These are phyloP conservation scores for Paramecium caudatum DNA, from an alignment of 73 alveolate genomes.

Conservation along the genomic window DNA sequence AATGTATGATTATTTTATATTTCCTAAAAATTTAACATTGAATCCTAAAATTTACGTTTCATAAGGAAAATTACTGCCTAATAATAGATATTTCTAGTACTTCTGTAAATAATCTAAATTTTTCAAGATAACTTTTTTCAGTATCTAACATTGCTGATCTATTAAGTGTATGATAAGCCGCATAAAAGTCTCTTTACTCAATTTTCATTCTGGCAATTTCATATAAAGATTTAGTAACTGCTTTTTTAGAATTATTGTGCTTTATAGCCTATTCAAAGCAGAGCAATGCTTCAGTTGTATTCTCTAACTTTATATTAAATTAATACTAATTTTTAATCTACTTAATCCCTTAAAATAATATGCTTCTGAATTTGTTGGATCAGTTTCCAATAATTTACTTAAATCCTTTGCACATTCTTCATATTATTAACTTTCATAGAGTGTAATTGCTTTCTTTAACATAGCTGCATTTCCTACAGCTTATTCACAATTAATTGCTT, in stretches of 20 bases:
- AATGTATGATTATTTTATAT: slow-evolving; percentile 63
- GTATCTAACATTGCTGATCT: slow-evolving; percentile 74
- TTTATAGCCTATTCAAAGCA: slow-evolving; percentile 79
- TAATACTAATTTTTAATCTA: slow-evolving; percentile 60
- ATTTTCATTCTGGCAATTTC: slow-evolving; percentile 78
- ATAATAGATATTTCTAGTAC: not conserved
- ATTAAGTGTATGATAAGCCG: slow-evolving; percentile 78
- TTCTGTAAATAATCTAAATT: slow-evolving; percentile 75
- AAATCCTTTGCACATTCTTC: slow-evolving; percentile 73
- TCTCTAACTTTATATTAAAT: slow-evolving; percentile 14
- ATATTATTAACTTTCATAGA: slow-evolving; percentile 69
- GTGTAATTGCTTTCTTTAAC: slow-evolving; percentile 74
- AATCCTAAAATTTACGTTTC: slow-evolving; percentile 78
- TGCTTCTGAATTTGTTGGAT: slow-evolving; percentile 77
- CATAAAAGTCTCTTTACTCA: slow-evolving; percentile 78
- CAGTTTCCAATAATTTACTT: slow-evolving; percentile 61
- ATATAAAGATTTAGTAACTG: slow-evolving; percentile 77
- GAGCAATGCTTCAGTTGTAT: slow-evolving; percentile 73
- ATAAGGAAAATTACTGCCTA: slow-evolving; percentile 75
- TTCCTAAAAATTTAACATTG: slow-evolving; percentile 31
- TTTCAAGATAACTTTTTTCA: slow-evolving; percentile 71
- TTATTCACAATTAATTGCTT: slow-evolving; percentile 74
- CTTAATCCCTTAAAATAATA: slow-evolving; percentile 77
- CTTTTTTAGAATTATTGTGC: slow-evolving; percentile 72
- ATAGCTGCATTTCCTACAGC: slow-evolving; percentile 72